Evolutionary conservation across 2,329 filamentous ascomycete genomes (phyloP), one percentile per base, ranked within the genome.

Genomic region (Hypoxylon rubiginosum): DNA sequence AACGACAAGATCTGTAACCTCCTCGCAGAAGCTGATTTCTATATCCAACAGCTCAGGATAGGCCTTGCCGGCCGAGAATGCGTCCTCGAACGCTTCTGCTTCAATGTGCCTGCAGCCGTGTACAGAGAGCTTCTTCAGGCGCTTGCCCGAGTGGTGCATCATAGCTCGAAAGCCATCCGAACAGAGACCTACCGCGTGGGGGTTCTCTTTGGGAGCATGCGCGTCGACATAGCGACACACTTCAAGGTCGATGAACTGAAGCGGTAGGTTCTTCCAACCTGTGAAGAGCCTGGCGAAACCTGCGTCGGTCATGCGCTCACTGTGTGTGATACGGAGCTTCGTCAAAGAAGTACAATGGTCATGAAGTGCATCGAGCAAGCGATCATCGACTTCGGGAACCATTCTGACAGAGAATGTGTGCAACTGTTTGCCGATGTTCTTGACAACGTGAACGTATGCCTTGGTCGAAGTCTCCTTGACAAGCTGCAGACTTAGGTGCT

Each of bases 281-380:
- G 82, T 88, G 79, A 97, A 97, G 9, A 98, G 86, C 1, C 83
- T 80, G 1, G 83, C 85, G 69, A 94, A 95, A 2, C 87, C 93
- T 3, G 84, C 83, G 76, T 98, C 94, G 0, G 91, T 94, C 80
- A 92, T 91, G 10, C 83, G 79, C 72, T 91, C 86, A 77, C 93
- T 97, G 69, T 93, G 90, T 0, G 90, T 91, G 72, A 98, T 88
- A 54, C 94, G 91, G 17, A 98, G 85, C 76, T 97, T 97, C 57
- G 77, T 79, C 15, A 98, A 84, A 1, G 82, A 80, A 6, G 80
- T 84, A 78, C 94, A 97, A 41, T 89, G 83, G 5, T 86, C 80
- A 76, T 93, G 91, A 62, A 97, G 90, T 0, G 87, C 83, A 50
- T 88, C 83, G 1, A 97, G 85, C 1, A 97, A 82, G 3, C 82